These are phyloP conservation scores for Fusarium foetens DNA, from an alignment of 2,329 filamentous ascomycete genomes.

Conservation along the genomic window DNA sequence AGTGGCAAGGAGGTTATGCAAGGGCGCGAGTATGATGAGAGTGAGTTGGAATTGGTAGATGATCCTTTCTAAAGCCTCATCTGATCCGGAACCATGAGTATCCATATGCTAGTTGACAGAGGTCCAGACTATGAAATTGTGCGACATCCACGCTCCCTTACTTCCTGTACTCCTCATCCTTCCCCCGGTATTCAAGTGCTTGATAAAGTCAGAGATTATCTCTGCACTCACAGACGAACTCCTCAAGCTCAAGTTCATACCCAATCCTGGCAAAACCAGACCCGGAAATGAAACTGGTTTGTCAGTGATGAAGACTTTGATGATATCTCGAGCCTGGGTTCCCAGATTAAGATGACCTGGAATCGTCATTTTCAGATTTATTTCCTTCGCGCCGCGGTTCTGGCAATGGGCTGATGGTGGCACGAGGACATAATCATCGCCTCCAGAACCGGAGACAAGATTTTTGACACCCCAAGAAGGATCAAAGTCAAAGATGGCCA, in stretches of 20 bases:
- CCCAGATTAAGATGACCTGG: background rate
- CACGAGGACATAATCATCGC: background rate
- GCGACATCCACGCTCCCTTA: background rate
- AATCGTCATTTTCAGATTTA: fast-evolving
- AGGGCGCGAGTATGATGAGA: background rate
- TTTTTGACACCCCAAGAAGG: background rate
- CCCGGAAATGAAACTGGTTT: background rate
- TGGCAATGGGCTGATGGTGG: fast-evolving
- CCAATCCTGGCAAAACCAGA: background rate
- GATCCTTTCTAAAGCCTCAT: background rate
- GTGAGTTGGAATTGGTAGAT: background rate
- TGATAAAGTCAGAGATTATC: background rate
- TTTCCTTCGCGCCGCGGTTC: fast-evolving
- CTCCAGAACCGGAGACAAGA: background rate
- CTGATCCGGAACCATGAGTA: fast-evolving
- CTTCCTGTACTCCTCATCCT: background rate
- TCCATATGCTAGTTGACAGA: fast-evolving
- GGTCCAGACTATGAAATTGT: background rate
- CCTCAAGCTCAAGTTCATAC: fast-evolving
- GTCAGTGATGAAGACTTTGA: background rate
- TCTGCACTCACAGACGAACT: fast-evolving
- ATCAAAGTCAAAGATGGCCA: background rate
- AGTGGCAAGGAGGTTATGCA: background rate
- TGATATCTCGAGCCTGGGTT: background rate
- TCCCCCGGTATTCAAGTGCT: background rate